Conservation (phyloP, 352 stramenopile species). For the Pythium folliculosum region DNA sequence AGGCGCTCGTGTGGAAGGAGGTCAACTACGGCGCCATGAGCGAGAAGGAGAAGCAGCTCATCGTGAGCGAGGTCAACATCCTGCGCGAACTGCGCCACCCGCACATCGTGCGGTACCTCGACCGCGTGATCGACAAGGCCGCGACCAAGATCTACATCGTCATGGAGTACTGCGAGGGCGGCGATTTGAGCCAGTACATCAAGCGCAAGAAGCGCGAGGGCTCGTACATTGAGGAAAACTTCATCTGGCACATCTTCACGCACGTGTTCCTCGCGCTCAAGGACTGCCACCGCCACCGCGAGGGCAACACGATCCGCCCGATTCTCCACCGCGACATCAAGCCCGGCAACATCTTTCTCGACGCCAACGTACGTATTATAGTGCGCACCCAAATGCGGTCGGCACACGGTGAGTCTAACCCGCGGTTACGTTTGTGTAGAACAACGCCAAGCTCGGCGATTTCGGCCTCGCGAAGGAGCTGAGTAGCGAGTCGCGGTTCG, state of each 20-base stretch:
- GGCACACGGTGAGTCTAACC: no score
- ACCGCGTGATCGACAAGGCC: constrained; percentile 93
- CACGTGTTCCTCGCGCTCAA: constrained; percentile 92
- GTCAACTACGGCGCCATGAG: constrained; percentile 92
- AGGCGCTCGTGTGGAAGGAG: constrained; percentile 93
- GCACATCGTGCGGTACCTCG: constrained; percentile 93
- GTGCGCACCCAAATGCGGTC: no score
- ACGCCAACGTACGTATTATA: constrained; percentile 88
- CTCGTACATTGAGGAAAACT: constrained; percentile 91
- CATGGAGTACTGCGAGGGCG: constrained; percentile 94
- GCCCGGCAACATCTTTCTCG: constrained; percentile 92
- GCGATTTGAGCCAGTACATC: constrained; percentile 90
- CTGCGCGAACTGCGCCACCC: constrained; percentile 91
- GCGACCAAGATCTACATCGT: constrained; percentile 94
- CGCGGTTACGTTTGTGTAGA: constrained; percentile 36
- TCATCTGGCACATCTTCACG: constrained; percentile 93
- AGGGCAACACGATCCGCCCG: constrained; percentile 74
- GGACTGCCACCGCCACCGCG: constrained; percentile 87
- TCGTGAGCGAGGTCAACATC: constrained; percentile 95
- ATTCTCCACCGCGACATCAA: constrained; percentile 93
- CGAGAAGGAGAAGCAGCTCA: constrained; percentile 94
- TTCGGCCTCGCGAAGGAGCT: constrained; percentile 92
- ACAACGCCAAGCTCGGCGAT: constrained; percentile 92
- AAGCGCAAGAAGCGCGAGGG: constrained; percentile 89
- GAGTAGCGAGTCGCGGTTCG: constrained; percentile 88